Conservation (phyloP, 305 asterid genomes). For the Rubia peregrina region DNA sequence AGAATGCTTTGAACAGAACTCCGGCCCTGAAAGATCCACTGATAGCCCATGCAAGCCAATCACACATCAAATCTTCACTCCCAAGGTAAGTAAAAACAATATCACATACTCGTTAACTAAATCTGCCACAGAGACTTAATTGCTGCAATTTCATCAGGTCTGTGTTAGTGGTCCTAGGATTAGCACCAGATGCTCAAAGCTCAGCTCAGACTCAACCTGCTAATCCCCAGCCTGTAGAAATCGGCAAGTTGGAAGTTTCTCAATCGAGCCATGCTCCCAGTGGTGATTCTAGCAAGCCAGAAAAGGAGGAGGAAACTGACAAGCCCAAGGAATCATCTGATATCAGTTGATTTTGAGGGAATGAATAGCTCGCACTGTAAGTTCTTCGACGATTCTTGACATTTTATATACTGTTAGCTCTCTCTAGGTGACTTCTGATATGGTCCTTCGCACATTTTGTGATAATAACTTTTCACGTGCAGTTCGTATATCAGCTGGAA, state of each 20-base stretch:
- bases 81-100: conserved; percentile 50
- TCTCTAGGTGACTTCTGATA: neutral
- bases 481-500: neutral
- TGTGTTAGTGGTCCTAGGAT: conserved; percentile 63
- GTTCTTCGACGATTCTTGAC: neutral
- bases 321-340: conserved; percentile 53
- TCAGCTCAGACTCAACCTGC: conserved; percentile 26
- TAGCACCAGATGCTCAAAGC: conserved; percentile 56
- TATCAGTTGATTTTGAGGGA: conserved; percentile 31
- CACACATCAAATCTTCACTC: conserved; percentile 68
- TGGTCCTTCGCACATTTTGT: neutral
- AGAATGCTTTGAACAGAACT: conserved; percentile 66
- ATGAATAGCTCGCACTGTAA: conserved; percentile 5
- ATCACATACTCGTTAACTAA: conserved; percentile 5
- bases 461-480: neutral
- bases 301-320: conserved; percentile 47
- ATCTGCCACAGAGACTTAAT: conserved; percentile 12
- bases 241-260: conserved; percentile 23
- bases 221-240: conserved; percentile 45
- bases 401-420: neutral
- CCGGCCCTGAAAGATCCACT: conserved; percentile 77
- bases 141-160: conserved; percentile 40
- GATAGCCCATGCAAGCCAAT: conserved; percentile 83
- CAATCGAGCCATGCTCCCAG: conserved; percentile 33
- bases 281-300: conserved; percentile 47